phyloP scores from a whole-genome alignment of 2,329 filamentous ascomycete species.

The Sporothrix humicola region DNA sequence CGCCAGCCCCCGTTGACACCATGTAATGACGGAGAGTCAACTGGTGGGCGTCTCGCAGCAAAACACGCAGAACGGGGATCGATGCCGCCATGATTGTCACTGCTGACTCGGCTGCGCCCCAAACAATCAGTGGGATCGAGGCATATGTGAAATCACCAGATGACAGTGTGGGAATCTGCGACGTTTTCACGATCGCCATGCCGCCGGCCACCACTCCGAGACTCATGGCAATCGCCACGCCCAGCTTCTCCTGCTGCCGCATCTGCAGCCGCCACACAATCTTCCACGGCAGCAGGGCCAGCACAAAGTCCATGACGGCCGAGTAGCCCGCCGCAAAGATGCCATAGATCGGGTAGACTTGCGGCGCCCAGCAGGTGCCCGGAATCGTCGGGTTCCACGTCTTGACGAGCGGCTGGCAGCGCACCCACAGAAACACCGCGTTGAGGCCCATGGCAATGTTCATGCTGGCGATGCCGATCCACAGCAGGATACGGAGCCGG shows the following conservation, averaged over 20 bases:
- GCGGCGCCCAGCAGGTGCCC: conserved; percentile 38
- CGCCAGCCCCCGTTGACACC: conserved; percentile 2
- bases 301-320: conserved; percentile 28
- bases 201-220: conserved; percentile 41
- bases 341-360: conserved; percentile 39
- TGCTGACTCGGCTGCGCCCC: conserved; percentile 24
- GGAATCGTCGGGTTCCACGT: conserved; percentile 28
- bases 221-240: conserved; percentile 45
- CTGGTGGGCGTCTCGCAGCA: conserved; percentile 25
- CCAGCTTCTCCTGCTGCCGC: conserved; percentile 43
- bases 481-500: conserved; percentile 38
- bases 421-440: conserved; percentile 33
- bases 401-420: conserved; percentile 34
- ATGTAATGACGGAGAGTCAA: conserved; percentile 12
- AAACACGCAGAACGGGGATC: conserved; percentile 27
- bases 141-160: conserved; percentile 26
- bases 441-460: conserved; percentile 43
- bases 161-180: conserved; percentile 24
- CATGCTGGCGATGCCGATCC: conserved; percentile 44
- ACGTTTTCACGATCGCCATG: conserved; percentile 29
- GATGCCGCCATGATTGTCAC: conserved; percentile 29
- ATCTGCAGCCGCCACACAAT: conserved; percentile 43
- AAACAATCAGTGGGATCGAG: conserved; percentile 18
- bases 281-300: conserved; percentile 43
- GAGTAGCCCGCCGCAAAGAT: conserved; percentile 39